Evolutionary conservation across 768 basidiomycete genomes (phyloP), one percentile per base, ranked within the genome.

Genomic region (Ramaria rubella): DNA sequence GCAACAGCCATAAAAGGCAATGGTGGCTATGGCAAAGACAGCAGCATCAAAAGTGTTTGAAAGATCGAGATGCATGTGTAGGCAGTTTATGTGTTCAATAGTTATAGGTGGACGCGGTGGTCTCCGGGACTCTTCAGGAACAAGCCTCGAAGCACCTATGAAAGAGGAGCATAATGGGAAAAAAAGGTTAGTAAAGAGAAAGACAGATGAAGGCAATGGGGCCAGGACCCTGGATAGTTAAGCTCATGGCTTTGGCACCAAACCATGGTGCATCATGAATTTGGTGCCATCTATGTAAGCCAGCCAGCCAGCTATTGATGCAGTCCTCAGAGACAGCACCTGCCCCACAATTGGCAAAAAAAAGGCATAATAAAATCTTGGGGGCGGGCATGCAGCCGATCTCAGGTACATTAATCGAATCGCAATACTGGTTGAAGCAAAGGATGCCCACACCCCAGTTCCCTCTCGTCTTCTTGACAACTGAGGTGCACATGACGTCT

Each of bases 21-120:
- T 49, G 48, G 15, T 23, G 5, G 30, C 48, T n/a, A 49, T 34
- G 23, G 73, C 72, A 17, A 72, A 73, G 4, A 78, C 60, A 9
- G 72, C 85, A 7, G 29, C 29, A 30, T 49, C 26, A 19, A 49
- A 49, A 14, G 48, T 24, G 24, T 24, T 17, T 14, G 24, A 9
- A 29, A 49, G 29, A 29, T 49, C 26, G 5, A 49, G 29, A 19
- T 49, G 6, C 8, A 8, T 8, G 19, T 12, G 24, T 19, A 49
- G 29, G 24, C 8, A 14, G 7, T 31, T 24, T 2, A 55, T 24
- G 0, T 23, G 1, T 0, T 69, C 56, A 66, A 73, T 71, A 0
- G 64, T 61, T 0, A 73, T 51, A 0, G 71, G 69, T 0, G 61
- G 63, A 1, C 63, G 62, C 0, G 60, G 62, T n/a, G 63, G 62